Conservation (phyloP, 2,329 filamentous ascomycete species). For the Fusarium longipes region DNA sequence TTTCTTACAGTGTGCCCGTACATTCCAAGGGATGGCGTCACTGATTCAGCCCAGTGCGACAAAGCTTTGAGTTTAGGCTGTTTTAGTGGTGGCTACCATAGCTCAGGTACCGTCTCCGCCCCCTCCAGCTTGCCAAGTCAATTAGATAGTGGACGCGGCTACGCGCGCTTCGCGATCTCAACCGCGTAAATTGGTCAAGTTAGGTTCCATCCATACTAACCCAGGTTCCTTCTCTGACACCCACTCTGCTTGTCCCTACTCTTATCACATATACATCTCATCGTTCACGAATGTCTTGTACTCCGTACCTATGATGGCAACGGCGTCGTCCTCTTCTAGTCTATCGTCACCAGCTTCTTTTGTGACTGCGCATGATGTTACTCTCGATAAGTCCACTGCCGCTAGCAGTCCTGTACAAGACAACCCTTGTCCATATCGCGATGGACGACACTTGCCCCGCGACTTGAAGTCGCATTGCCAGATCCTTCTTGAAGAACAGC, state of each 20-base stretch:
- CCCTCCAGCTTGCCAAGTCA: conserved; percentile 11
- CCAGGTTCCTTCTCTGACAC: neutral
- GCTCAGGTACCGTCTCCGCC: conserved; percentile 35
- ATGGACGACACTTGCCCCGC: conserved; percentile 67
- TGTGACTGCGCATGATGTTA: conserved; percentile 50
- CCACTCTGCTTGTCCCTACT: neutral
- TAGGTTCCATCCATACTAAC: neutral
- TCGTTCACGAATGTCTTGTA: conserved; percentile 26
- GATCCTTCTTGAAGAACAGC: conserved; percentile 79
- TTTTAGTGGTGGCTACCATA: conserved; percentile 7
- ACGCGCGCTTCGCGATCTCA: conserved; percentile 36
- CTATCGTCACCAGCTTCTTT: conserved; percentile 52
- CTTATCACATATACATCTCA: neutral
- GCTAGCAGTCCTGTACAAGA: conserved; percentile 52
- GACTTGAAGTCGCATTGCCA: conserved; percentile 74
- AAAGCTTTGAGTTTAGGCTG: conserved; percentile 3
- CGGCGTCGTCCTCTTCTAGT: conserved; percentile 36
- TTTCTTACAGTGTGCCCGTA: neutral
- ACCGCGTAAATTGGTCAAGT: conserved; percentile 40
- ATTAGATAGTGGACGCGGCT: conserved; percentile 25
- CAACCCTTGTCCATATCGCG: conserved; percentile 59
- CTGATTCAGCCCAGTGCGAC: conserved; percentile 26
- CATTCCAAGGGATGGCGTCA: conserved; percentile 21
- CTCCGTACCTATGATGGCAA: conserved; percentile 38
- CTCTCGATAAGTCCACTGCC: conserved; percentile 48